A percentile compares a stretch with the other conserved stretches of the same genome.
Evolutionary conservation across 345 rosid genomes (phyloP).

Genomic region (Populus nigra): DNA sequence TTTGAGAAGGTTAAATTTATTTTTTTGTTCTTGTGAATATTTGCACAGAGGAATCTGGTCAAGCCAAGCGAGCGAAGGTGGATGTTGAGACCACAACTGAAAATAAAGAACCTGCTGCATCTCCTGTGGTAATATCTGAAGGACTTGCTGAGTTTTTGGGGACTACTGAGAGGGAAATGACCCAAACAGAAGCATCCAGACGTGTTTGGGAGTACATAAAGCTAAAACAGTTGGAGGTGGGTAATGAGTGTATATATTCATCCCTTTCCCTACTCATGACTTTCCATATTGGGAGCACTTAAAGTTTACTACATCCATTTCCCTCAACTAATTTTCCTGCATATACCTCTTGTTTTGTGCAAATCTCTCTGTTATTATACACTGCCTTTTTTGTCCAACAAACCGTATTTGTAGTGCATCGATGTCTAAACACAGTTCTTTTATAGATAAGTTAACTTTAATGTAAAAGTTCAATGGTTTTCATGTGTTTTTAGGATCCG

Average conservation of each 20-base stretch:
- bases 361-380: neutral
- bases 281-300: neutral
- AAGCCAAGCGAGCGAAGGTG: constrained; percentile 65
- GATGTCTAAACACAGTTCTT: neutral
- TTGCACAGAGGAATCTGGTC: constrained; percentile 68
- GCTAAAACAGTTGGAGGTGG: constrained; percentile 69
- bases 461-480: constrained; percentile 2
- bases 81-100: constrained; percentile 52
- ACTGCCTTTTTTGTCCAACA: neutral
- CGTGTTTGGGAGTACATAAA: constrained; percentile 83
- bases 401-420: neutral
- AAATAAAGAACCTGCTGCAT: constrained; percentile 41
- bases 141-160: constrained; percentile 78
- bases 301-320: too few species aligned
- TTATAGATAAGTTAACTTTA: constrained; percentile 5
- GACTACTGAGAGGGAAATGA: constrained; percentile 63
- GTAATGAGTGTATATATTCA: constrained; percentile 10
- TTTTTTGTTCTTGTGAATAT: constrained; percentile 9
- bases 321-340: neutral
- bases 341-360: neutral
- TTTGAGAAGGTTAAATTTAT: constrained; percentile 11
- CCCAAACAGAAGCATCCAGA: constrained; percentile 46
- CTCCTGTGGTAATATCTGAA: constrained; percentile 61
- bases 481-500: constrained; percentile 53
- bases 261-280: neutral